These are phyloP conservation scores for Chaetoceros muelleri DNA, from an alignment of 108 stramenopile genomes.

Conservation along the genomic window DNA sequence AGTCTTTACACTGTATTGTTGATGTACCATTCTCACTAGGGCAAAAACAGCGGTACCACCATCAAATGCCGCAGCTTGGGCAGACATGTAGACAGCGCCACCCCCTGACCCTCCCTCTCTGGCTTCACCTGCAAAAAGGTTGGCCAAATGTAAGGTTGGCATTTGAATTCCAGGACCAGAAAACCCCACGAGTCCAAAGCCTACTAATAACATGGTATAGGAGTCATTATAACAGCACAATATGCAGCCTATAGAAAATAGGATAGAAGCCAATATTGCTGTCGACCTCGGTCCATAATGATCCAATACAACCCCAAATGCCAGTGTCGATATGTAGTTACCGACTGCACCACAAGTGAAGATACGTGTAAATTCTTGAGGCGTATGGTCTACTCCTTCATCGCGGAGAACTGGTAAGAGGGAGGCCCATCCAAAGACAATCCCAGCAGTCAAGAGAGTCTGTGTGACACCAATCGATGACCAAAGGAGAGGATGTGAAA, in stretches of 20 bases:
- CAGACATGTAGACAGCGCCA: constrained; percentile 18
- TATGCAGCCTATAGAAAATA: constrained; percentile 11
- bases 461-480: constrained; percentile 16
- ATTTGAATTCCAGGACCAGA: constrained; percentile 26
- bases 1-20: constrained; percentile 1
- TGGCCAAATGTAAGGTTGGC: constrained; percentile 22
- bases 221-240: constrained; percentile 5
- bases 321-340: constrained; percentile 17
- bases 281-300: constrained; percentile 12
- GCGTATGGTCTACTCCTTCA: constrained; percentile 15
- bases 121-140: constrained; percentile 14
- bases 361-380: constrained; percentile 12
- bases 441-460: constrained; percentile 17
- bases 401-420: constrained; percentile 15
- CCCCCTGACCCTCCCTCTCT: constrained; percentile 9
- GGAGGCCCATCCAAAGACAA: constrained; percentile 25
- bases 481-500: constrained; percentile 12
- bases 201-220: neutral
- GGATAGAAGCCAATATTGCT: constrained; percentile 10
- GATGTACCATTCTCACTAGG: neutral
- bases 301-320: constrained; percentile 18
- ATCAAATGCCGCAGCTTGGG: constrained; percentile 30
- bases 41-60: constrained; percentile 26
- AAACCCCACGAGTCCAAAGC: constrained; percentile 20
- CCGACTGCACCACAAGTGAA: constrained; percentile 23